phyloP scores from a whole-genome alignment of 2,329 filamentous ascomycete genomes.

The Periconia macrospinosa region DNA sequence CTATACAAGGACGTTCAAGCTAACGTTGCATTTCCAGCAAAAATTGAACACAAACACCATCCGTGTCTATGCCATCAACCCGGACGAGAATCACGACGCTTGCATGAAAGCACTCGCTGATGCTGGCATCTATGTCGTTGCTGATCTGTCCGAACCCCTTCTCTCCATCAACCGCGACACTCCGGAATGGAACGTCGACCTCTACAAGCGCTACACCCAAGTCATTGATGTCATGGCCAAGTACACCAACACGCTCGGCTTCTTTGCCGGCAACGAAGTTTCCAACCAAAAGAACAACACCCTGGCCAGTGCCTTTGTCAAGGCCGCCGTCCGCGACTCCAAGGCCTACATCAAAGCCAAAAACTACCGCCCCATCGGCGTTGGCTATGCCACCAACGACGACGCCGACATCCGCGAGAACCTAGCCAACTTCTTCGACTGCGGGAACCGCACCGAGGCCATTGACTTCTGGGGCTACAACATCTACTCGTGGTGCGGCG shows the following conservation, averaged over 20 bases:
- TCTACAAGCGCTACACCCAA: conserved; percentile 78
- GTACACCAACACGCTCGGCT: conserved; percentile 91
- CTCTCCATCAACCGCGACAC: conserved; percentile 82
- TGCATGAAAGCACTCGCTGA: conserved; percentile 85
- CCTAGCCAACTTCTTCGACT: conserved; percentile 94
- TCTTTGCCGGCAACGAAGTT: conserved; percentile 99
- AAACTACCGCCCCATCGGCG: conserved; percentile 76
- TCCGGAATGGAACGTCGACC: conserved; percentile 75
- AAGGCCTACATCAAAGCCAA: conserved; percentile 89
- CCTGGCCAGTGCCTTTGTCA: conserved; percentile 87
- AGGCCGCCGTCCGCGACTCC: conserved; percentile 93
- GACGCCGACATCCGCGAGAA: conserved; percentile 79
- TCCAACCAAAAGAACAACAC: conserved; percentile 90
- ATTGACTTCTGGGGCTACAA: conserved; percentile 99
- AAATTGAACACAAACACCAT: conserved; percentile 87
- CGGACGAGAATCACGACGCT: conserved; percentile 71
- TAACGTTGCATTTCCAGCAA: neutral
- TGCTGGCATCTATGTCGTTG: conserved; percentile 92
- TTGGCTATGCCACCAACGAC: conserved; percentile 96
- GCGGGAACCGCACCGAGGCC: conserved; percentile 62
- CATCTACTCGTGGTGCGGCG: conserved; percentile 98
- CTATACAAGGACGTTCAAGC: neutral
- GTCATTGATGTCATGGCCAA: conserved; percentile 80
- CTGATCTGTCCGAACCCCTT: conserved; percentile 81
- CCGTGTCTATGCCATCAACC: conserved; percentile 92